Base-by-base conservation (phyloP, 306 rosid species). In the Trifolium pratense region DNA sequence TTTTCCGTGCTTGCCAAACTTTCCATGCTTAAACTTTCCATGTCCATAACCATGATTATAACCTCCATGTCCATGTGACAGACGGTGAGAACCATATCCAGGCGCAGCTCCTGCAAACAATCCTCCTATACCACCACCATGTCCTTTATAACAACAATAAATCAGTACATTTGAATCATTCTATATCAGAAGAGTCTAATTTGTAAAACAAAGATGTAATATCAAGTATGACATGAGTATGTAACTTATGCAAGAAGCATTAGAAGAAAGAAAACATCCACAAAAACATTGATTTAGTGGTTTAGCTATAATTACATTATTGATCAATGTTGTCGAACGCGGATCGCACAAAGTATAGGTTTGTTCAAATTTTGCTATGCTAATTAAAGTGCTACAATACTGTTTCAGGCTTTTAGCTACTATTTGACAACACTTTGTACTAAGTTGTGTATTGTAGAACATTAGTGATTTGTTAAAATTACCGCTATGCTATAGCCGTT, bases 21-120 rank as follows among this genome's bases (percentile, higher is more conserved):
- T 92, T 2, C 97, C 97, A 25, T 87, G 96, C 78, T 89, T 86
- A 45, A 75, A 90, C 72, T 90, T 90, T 26, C 97, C 98, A 21
- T 82, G 92, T 29, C 85, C 84, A 64, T 45, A 72, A 48, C 69
- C 77, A 74, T 74, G 73, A 53, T 65, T 76, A 68, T 80, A 75
- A 31, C 43, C 46, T 59, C 96, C 89, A 15, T 91, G 96, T 59
- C 96, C 89, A 12, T 91, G 91, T n/a, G 83, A n/a, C 57, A 85
- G 77, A 58, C 80, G 96, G 45, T 83, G 85, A 46, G 82, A 76
- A 3, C 87, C 89, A 63, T 86, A 86, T 7, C 66, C 78, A 9
- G 82, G 75, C 1, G 82, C 84, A 0, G 73, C 85, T 31, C 89
- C 87, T 5, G 85, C 87, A 20, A 80, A 7, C 83, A 86, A 1